Conservation (phyloP, 257 asterid species). For the Penstemon barbatus region DNA sequence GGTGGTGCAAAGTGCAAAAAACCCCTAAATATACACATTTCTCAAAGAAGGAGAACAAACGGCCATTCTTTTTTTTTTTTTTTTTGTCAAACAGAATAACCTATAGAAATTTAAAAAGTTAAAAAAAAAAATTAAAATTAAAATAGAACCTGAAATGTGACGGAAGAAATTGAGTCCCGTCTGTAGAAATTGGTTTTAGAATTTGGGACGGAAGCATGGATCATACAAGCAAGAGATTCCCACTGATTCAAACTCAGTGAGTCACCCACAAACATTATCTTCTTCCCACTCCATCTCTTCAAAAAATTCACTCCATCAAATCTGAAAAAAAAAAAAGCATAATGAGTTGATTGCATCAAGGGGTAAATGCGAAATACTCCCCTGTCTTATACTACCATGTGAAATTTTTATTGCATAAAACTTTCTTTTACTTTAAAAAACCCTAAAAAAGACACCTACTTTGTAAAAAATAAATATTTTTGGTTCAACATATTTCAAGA, state of each 20-base stretch:
- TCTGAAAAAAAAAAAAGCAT: conserved; percentile 26
- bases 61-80: too few species aligned
- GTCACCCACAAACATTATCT: conserved; percentile 40
- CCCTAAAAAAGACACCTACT: too few species aligned
- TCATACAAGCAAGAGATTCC: conserved; percentile 67
- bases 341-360: too few species aligned
- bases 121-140: not conserved
- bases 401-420: too few species aligned
- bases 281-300: conserved; percentile 63
- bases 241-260: conserved; percentile 67
- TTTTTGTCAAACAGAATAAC: not conserved
- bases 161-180: conserved; percentile 44
- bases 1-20: too few species aligned
- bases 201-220: conserved; percentile 54
- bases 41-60: too few species aligned
- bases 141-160: conserved; percentile 51
- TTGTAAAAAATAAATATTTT: too few species aligned
- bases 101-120: not conserved
- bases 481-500: too few species aligned
- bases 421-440: too few species aligned
- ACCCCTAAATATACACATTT: not conserved
- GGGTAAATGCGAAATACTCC: too few species aligned
- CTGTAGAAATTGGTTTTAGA: conserved; percentile 35
- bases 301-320: conserved; percentile 59
- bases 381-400: too few species aligned